Evolutionary conservation across 1,284 basidiomycete genomes (phyloP).

Genomic region (Mycena citricolor): DNA sequence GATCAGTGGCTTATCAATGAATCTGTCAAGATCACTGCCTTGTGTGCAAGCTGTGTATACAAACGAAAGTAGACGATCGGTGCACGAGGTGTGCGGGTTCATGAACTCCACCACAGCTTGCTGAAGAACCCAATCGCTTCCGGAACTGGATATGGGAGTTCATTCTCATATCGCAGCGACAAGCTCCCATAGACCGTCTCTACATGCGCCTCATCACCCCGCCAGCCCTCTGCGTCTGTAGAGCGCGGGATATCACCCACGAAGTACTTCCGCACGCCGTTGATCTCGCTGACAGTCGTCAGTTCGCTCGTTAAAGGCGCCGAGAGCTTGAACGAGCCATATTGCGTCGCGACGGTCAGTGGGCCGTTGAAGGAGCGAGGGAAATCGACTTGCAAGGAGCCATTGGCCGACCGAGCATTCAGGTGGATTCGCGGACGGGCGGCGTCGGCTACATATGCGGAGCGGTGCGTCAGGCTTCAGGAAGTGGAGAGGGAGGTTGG

Average conservation of each 20-base stretch:
- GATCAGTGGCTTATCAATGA: no score
- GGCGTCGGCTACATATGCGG: no score
- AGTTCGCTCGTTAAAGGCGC: conserved; percentile 24
- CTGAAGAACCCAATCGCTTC: no score
- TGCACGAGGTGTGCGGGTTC: no score
- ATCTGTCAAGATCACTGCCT: no score
- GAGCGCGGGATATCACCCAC: conserved; percentile 35
- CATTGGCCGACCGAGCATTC: conserved; percentile 27
- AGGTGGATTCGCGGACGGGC: conserved; percentile 29
- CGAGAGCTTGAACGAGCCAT: conserved; percentile 32
- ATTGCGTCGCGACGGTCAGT: conserved; percentile 28
- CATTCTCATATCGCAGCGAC: conserved; percentile 35
- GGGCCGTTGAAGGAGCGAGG: conserved; percentile 41
- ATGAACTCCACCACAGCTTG: no score
- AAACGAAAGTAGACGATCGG: no score
- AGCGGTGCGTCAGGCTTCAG: no score
- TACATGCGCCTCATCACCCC: conserved; percentile 35
- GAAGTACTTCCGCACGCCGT: conserved; percentile 32
- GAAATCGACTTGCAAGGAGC: conserved; percentile 31
- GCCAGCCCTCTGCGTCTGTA: conserved; percentile 24
- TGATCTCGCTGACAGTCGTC: conserved; percentile 32
- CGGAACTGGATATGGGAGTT: no score
- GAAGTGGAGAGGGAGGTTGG: no score
- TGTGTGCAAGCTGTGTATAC: no score
- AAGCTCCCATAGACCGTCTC: conserved; percentile 35